Evolutionary conservation across 2,329 filamentous ascomycete genomes (phyloP).

Genomic region (Alternaria tenuissima): DNA sequence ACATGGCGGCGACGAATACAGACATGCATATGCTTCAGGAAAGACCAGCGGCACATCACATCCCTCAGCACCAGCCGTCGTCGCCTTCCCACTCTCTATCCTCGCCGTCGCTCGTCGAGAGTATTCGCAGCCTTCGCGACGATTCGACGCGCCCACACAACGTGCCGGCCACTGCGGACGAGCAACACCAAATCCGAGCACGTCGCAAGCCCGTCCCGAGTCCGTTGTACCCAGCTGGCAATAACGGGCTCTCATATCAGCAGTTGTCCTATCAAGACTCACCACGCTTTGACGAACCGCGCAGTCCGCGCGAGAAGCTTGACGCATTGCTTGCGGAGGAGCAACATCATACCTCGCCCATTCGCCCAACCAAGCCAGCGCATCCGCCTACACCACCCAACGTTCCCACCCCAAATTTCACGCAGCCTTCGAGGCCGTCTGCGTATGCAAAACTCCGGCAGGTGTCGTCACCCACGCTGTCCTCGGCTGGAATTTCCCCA

Average conservation of each 20-base stretch:
- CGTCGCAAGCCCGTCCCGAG: slow-evolving; percentile 39
- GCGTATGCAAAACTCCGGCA: slow-evolving; percentile 47
- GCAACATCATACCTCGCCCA: slow-evolving; percentile 27
- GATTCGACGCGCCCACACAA: slow-evolving; percentile 35
- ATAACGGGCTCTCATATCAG: slow-evolving; percentile 17
- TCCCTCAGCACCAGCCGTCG: slow-evolving; percentile 20
- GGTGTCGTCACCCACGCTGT: slow-evolving; percentile 46
- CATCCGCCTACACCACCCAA: slow-evolving; percentile 18
- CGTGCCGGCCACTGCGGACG: slow-evolving; percentile 26
- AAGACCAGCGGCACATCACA: slow-evolving; percentile 14
- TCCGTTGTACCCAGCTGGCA: slow-evolving; percentile 35
- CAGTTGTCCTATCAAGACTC: slow-evolving; percentile 38
- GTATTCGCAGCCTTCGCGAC: slow-evolving; percentile 41
- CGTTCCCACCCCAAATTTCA: slow-evolving; percentile 23
- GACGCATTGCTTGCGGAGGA: slow-evolving; percentile 50
- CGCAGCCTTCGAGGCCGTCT: slow-evolving; percentile 32
- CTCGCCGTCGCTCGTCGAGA: slow-evolving; percentile 41
- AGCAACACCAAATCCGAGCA: slow-evolving; percentile 22
- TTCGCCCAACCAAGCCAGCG: slow-evolving; percentile 24
- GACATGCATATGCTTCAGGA: slow-evolving; percentile 46
- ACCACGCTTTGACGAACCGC: slow-evolving; percentile 48
- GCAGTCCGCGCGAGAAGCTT: slow-evolving; percentile 50
- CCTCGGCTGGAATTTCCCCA: slow-evolving; percentile 43
- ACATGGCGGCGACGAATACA: slow-evolving; percentile 36
- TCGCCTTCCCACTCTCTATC: slow-evolving; percentile 16